Conservation (phyloP, 257 asterid genomes). For the Jacaranda copaia region DNA sequence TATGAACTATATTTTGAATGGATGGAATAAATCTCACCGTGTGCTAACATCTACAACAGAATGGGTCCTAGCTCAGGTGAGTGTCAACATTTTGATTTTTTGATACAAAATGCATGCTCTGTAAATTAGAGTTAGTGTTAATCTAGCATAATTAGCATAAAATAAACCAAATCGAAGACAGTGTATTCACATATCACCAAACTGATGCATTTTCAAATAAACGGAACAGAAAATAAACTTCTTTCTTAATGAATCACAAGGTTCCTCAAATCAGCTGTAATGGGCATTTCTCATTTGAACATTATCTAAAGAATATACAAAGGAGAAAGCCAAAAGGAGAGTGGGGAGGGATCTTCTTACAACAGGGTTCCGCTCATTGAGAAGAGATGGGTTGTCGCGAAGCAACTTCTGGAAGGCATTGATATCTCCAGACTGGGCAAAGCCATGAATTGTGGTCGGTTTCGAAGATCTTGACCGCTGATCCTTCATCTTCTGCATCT, state of each 20-base stretch:
- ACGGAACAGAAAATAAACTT: background rate
- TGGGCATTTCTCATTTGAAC: constrained; percentile 1
- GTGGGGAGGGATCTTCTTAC: constrained; percentile 52
- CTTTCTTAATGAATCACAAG: background rate
- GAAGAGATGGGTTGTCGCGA: constrained; percentile 75
- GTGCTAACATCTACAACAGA: background rate
- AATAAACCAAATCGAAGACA: constrained; percentile 20
- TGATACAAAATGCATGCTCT: background rate
- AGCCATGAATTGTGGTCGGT: constrained; percentile 86
- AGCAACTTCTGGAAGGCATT: constrained; percentile 76
- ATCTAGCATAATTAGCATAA: constrained; percentile 15
- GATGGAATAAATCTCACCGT: background rate
- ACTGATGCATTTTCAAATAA: background rate
- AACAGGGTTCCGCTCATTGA: constrained; percentile 91
- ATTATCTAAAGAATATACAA: background rate
- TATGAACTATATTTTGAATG: background rate
- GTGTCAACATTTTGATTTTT: constrained; percentile 7
- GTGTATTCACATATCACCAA: constrained; percentile 16
- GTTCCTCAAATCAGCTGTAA: constrained; percentile 12
- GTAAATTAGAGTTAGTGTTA: background rate
- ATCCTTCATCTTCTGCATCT: constrained; percentile 54
- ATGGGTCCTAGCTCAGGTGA: constrained; percentile 6
- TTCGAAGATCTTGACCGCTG: constrained; percentile 54
- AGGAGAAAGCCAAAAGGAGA: background rate
- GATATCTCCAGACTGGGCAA: constrained; percentile 91